Percentiles rank a stretch among this genome's conserved stretches.
phyloP scores from a whole-genome alignment of 805 yeast species.

The Candida sanyiensis region DNA sequence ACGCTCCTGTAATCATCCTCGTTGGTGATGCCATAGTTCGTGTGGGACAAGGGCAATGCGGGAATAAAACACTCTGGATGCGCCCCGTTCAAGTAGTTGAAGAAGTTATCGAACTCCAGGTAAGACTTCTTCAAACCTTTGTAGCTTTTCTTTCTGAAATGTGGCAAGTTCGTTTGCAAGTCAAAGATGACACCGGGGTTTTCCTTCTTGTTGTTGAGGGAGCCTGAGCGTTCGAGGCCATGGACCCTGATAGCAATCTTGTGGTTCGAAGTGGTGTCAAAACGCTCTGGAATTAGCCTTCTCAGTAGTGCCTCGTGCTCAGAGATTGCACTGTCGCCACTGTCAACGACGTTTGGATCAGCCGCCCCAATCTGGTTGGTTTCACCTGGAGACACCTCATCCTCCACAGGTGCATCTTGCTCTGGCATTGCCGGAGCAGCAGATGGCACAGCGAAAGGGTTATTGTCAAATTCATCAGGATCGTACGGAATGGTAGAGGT shows the following conservation, averaged over 20 bases:
- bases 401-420: slow-evolving; percentile 1
- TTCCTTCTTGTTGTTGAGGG: slow-evolving; percentile 47
- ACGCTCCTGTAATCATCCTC: slow-evolving; percentile 69
- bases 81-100: slow-evolving; percentile 70
- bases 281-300: slow-evolving; percentile 23
- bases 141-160: slow-evolving; percentile 64
- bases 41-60: slow-evolving; percentile 67
- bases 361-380: neutral
- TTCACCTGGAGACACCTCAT: neutral
- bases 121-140: slow-evolving; percentile 76
- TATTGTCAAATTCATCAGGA: slow-evolving; percentile 54
- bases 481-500: slow-evolving; percentile 40
- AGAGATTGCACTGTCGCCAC: slow-evolving; percentile 3
- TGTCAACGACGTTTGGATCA: neutral
- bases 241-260: slow-evolving; percentile 51
- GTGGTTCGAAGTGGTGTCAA: slow-evolving; percentile 26
- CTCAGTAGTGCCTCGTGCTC: slow-evolving; percentile 6
- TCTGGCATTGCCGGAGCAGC: slow-evolving; percentile 13
- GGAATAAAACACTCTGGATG: slow-evolving; percentile 93
- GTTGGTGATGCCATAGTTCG: slow-evolving; percentile 79
- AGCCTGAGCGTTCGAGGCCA: slow-evolving; percentile 63
- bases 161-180: slow-evolving; percentile 62
- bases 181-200: slow-evolving; percentile 80
- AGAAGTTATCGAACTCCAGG: slow-evolving; percentile 69
- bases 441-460: slow-evolving; percentile 52